Evolutionary conservation across 2,329 filamentous ascomycete species (phyloP).

Genomic region (Curvularia sp.): DNA sequence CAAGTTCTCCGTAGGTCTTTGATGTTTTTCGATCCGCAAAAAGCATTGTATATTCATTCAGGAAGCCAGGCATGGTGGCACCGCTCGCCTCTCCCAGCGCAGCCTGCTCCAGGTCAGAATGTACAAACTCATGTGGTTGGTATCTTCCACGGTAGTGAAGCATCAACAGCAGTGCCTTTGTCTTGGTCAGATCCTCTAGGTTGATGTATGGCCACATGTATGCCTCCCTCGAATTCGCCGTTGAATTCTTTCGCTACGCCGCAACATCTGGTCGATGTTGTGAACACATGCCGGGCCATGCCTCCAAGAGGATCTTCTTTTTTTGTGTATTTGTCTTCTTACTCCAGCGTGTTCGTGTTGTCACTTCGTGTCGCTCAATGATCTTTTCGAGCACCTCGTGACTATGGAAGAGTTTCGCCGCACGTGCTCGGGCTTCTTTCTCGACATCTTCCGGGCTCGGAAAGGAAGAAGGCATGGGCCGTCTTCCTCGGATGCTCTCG

Average conservation of each 20-base stretch:
- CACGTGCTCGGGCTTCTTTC: conserved; percentile 2
- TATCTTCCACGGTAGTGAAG: conserved; percentile 62
- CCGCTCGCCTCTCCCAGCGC: not conserved
- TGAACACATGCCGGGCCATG: conserved; percentile 61
- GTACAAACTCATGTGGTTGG: conserved; percentile 58
- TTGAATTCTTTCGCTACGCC: conserved; percentile 18
- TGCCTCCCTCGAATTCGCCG: conserved; percentile 4
- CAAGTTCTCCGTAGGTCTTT: conserved; percentile 49
- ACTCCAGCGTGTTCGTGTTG: conserved; percentile 62
- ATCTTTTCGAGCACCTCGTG: conserved; percentile 41
- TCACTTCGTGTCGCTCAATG: conserved; percentile 60
- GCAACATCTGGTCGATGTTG: conserved; percentile 62
- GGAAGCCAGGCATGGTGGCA: conserved; percentile 16
- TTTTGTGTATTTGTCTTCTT: conserved; percentile 61
- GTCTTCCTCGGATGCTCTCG: not conserved
- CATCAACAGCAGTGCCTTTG: conserved; percentile 56
- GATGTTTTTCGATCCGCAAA: conserved; percentile 37
- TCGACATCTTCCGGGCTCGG: not conserved
- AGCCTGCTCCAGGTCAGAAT: conserved; percentile 51
- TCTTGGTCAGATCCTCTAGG: conserved; percentile 59
- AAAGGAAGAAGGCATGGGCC: not conserved
- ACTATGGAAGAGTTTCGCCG: conserved; percentile 16
- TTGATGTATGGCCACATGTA: conserved; percentile 64
- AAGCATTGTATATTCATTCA: conserved; percentile 46
- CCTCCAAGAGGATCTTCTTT: conserved; percentile 55